Conservation (phyloP, 805 yeast species). For the Debaryomyces tyrocola region DNA sequence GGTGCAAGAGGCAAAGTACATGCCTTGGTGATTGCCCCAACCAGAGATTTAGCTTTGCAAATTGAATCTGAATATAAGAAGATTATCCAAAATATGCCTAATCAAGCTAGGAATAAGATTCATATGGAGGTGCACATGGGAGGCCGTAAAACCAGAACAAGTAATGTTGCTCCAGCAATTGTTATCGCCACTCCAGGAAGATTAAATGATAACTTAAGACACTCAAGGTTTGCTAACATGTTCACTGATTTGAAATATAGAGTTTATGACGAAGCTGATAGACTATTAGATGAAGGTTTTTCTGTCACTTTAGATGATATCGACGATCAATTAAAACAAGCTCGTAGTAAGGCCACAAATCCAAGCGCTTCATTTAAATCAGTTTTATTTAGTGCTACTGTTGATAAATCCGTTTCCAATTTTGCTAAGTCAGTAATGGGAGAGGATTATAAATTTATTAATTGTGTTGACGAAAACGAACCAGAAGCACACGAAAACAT, state of each 20-base stretch:
- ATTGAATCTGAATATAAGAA: slow-evolving; percentile 64
- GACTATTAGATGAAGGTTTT: slow-evolving; percentile 80
- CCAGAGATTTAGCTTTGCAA: slow-evolving; percentile 88
- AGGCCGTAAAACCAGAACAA: slow-evolving; percentile 47
- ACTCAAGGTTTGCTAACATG: slow-evolving; percentile 42
- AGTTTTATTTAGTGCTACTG: slow-evolving; percentile 85
- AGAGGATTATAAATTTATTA: slow-evolving; percentile 55
- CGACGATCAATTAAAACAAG: slow-evolving; percentile 45
- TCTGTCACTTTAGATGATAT: slow-evolving; percentile 62
- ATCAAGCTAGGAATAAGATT: slow-evolving; percentile 17
- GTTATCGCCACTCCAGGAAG: slow-evolving; percentile 92
- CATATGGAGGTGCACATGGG: slow-evolving; percentile 64
- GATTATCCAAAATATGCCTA: slow-evolving; percentile 28
- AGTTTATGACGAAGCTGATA: slow-evolving; percentile 90
- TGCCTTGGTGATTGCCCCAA: slow-evolving; percentile 78
- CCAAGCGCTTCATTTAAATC: slow-evolving; percentile 51
- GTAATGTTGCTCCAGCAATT: slow-evolving; percentile 50
- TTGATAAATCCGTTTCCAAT: slow-evolving; percentile 62
- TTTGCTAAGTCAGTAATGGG: slow-evolving; percentile 66
- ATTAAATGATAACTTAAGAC: slow-evolving; percentile 58
- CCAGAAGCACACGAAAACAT: slow-evolving; percentile 78
- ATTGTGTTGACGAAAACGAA: slow-evolving; percentile 72
- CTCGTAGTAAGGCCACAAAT: slow-evolving; percentile 20
- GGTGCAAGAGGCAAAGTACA: slow-evolving; percentile 42
- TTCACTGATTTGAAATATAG: slow-evolving; percentile 60